Evolutionary conservation across 2,329 filamentous ascomycete genomes (phyloP).

Genomic region (Trichophyton benhamiae): DNA sequence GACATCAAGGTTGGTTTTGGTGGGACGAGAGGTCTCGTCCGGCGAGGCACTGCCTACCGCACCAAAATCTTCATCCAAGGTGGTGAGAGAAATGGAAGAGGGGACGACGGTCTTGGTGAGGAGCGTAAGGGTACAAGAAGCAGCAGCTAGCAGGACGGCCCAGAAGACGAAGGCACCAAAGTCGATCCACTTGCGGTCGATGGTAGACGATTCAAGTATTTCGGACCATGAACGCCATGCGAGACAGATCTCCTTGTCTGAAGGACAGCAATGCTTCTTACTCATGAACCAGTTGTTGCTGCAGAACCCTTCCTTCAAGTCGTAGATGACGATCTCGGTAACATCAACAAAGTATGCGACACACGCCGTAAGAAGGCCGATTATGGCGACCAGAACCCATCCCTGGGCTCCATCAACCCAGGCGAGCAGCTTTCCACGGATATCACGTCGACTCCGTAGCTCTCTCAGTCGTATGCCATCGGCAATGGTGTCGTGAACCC

Average conservation of each 20-base stretch:
- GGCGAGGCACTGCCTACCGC: conserved; percentile 42
- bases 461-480: conserved; percentile 82
- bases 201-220: conserved; percentile 42
- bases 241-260: conserved; percentile 40
- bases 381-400: conserved; percentile 85
- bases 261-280: conserved; percentile 54
- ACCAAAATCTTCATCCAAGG: conserved; percentile 82
- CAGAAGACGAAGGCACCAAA: conserved; percentile 63
- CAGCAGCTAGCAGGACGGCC: conserved; percentile 55
- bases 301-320: conserved; percentile 86
- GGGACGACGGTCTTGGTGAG: conserved; percentile 90
- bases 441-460: conserved; percentile 66
- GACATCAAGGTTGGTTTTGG: conserved; percentile 22
- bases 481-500: conserved; percentile 94
- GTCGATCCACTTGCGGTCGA: conserved; percentile 52
- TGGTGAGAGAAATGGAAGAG: conserved; percentile 73
- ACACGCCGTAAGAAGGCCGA: conserved; percentile 71
- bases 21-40: conserved; percentile 30
- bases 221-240: conserved; percentile 56
- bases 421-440: conserved; percentile 64
- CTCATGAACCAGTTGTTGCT: conserved; percentile 57
- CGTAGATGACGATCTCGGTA: conserved; percentile 72
- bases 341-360: conserved; percentile 85
- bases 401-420: conserved; percentile 81
- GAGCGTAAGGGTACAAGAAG: conserved; percentile 69